These are phyloP conservation scores for Paraleonurus japonicus DNA, from an alignment of 257 asterid genomes.

Conservation along the genomic window DNA sequence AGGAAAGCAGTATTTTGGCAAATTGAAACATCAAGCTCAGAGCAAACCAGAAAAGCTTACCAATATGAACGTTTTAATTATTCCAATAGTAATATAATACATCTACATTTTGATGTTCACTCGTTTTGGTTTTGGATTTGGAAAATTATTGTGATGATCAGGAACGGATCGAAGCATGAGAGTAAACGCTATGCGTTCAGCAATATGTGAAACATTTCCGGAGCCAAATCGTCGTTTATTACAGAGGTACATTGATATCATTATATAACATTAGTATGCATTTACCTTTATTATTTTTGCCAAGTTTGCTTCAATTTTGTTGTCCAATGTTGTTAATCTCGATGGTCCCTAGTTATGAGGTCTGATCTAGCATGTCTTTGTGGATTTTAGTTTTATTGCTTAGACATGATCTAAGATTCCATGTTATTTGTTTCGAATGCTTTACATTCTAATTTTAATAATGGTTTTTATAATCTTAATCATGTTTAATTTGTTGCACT, in stretches of 20 bases:
- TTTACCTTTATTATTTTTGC: neutral
- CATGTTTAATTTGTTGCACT: conserved; percentile 13
- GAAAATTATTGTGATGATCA: conserved; percentile 35
- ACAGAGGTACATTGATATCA: conserved; percentile 58
- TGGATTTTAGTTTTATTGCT: neutral
- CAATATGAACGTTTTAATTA: neutral
- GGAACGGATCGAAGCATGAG: conserved; percentile 86
- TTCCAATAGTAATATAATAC: neutral
- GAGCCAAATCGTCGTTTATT: conserved; percentile 96
- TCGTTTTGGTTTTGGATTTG: conserved; percentile 13
- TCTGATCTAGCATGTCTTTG: neutral
- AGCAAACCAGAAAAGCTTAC: neutral
- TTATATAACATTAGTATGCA: no score
- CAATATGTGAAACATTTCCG: conserved; percentile 97
- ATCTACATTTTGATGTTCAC: conserved; percentile 11
- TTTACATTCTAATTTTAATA: neutral
- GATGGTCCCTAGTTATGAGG: neutral
- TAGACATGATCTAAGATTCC: neutral
- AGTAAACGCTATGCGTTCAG: conserved; percentile 80
- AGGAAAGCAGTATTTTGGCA: neutral
- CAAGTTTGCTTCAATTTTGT: conserved; percentile 1
- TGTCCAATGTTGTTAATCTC: neutral
- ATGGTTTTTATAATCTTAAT: conserved; percentile 1
- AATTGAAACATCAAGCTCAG: neutral
- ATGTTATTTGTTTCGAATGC: neutral